Evolutionary conservation across 495 filamentous ascomycete species (phyloP).

Genomic region (Sphaerosporella brunnea): DNA sequence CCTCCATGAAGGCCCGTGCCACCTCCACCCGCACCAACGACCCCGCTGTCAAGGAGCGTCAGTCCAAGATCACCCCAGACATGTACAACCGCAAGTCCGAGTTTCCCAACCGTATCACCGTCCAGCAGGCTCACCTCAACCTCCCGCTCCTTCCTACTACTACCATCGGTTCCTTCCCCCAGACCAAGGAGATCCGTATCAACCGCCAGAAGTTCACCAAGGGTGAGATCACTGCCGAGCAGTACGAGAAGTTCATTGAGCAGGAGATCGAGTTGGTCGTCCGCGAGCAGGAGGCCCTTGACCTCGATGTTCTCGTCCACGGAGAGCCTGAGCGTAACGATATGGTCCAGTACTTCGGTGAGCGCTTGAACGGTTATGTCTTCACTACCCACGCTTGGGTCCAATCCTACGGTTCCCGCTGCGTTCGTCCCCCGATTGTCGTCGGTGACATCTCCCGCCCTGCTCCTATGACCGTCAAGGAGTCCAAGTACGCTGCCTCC

Average conservation of each 20-base stretch:
- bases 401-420: constrained; percentile 92
- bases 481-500: constrained; percentile 93
- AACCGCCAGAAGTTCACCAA: constrained; percentile 96
- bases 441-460: constrained; percentile 96
- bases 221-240: constrained; percentile 71
- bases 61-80: constrained; percentile 60
- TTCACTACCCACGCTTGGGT: constrained; percentile 99
- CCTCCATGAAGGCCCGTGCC: constrained; percentile 71
- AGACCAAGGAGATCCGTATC: constrained; percentile 94
- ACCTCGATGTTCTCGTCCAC: constrained; percentile 89
- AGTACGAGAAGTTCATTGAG: constrained; percentile 98
- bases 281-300: constrained; percentile 94
- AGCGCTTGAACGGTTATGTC: constrained; percentile 87
- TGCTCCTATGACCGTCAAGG: constrained; percentile 96
- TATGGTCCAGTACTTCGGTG: constrained; percentile 99
- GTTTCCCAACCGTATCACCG: constrained; percentile 63
- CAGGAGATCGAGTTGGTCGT: constrained; percentile 87
- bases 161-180: constrained; percentile 97
- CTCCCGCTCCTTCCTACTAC: constrained; percentile 96
- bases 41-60: constrained; percentile 85
- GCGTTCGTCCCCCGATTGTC: constrained; percentile 92
- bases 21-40: constrained; percentile 90
- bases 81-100: constrained; percentile 82
- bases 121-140: constrained; percentile 72
- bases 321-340: constrained; percentile 99